phyloP scores from a whole-genome alignment of 495 filamentous ascomycete genomes.

The Jackrogersella minutella region DNA sequence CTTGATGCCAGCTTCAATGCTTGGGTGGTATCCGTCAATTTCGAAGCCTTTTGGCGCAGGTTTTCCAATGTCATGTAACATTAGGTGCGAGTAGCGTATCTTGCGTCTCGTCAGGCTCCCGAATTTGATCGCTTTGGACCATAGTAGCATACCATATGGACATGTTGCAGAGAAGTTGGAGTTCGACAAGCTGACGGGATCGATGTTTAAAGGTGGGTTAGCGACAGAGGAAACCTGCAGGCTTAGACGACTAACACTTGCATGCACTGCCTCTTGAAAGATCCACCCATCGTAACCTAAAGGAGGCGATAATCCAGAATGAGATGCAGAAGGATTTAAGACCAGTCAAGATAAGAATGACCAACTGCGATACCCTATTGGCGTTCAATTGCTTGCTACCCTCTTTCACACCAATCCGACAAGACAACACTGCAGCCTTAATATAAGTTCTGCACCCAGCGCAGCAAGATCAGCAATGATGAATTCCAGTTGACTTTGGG shows the following conservation, averaged over 20 bases:
- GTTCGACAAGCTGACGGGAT: slow-evolving; percentile 3
- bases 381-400: not conserved
- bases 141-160: not conserved
- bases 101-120: not conserved
- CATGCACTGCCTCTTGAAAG: slow-evolving; percentile 35
- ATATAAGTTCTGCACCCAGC: slow-evolving; percentile 25
- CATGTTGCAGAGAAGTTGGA: slow-evolving; percentile 6
- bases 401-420: slow-evolving; percentile 9
- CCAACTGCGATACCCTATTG: not conserved
- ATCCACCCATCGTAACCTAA: slow-evolving; percentile 23
- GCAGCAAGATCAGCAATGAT: not conserved
- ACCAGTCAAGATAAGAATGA: not conserved
- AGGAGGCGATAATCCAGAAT: slow-evolving; percentile 2
- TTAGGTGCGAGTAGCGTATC: not conserved
- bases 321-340: slow-evolving; percentile 1
- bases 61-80: not conserved
- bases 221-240: slow-evolving; percentile 5
- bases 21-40: not conserved
- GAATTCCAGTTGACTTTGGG: not conserved
- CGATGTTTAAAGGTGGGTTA: not conserved
- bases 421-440: slow-evolving; percentile 12
- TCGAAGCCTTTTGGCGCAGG: slow-evolving; percentile 10
- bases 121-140: not conserved
- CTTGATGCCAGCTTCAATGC: slow-evolving; percentile 18
- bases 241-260: slow-evolving; percentile 22